Base-by-base conservation (phyloP, 2,329 filamentous ascomycete genomes). In the Pleurostoma richardsiae region DNA sequence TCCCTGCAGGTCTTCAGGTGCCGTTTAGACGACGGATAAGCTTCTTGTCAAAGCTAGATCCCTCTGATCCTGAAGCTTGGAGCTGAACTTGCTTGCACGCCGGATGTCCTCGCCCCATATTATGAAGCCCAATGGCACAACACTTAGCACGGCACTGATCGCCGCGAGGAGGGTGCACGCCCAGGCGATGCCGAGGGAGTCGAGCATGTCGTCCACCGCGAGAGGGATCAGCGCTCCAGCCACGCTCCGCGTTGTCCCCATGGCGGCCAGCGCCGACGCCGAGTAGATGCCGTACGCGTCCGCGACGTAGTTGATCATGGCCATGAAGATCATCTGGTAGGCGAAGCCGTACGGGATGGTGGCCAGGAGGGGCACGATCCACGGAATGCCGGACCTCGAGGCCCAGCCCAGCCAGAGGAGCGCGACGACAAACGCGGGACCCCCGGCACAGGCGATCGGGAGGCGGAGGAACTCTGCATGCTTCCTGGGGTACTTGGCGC, bases 81-180 rank as follows among this genome's bases (percentile, higher is more conserved):
- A 68, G 56, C 74, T 77, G 51, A 78, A 77, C 53, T 64, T 67
- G 48, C 69, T 73, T 31, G 62, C 66, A 41, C 64, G 67, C 31
- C 74, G 62, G 42, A 79, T 72, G 51, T 54, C 60, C 4, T 68
- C 66, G 0, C 55, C 59, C 54, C 68, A 76, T 46, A 59, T 64
- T 30, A 79, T 60, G 49, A 79, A 79, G 4, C 68, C 63, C 56
- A 78, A 77, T 3, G 76, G 76, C 40, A 79, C 71, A 3, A 71
- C 53, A 31, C 69, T 70, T 58, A 79, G 60, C 3, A 56, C 63
- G 4, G 74, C 50, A 44, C 68, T 71, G 46, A 77, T 59, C 29
- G 75, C 72, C 0, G 73, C 76, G 26, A 79, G 54, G 40, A 78
- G 44, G 42, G 67, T 73, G 38, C 74, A 76, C 3, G 74, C 73